These are phyloP conservation scores for Lolium multiflorum DNA, from an alignment of 176 grass and related monocot genomes.

Conservation along the genomic window DNA sequence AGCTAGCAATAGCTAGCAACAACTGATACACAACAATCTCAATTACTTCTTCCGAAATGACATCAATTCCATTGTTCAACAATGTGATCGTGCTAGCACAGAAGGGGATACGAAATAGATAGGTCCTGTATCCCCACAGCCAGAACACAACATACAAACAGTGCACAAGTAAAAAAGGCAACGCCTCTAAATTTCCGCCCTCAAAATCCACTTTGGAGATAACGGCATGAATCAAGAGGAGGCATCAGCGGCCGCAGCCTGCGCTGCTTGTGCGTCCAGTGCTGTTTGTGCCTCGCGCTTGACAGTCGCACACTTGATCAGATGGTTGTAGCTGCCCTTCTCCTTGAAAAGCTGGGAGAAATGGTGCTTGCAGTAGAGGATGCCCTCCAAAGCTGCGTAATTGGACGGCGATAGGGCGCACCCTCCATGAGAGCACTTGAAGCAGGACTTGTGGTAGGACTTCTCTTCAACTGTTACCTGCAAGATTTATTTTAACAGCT, in stretches of 20 bases:
- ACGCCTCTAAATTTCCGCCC: slow-evolving; percentile 35
- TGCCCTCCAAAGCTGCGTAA: slow-evolving; percentile 92
- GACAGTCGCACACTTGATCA: slow-evolving; percentile 79
- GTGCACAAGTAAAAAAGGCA: slow-evolving; percentile 38
- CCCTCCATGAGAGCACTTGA: slow-evolving; percentile 97
- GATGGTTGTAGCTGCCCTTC: slow-evolving; percentile 98
- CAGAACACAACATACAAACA: slow-evolving; percentile 42
- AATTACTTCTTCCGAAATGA: slow-evolving; percentile 35
- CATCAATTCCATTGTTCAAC: slow-evolving; percentile 39
- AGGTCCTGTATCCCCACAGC: slow-evolving; percentile 38
- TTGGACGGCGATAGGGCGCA: slow-evolving; percentile 89
- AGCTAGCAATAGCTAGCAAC: no score
- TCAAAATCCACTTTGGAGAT: slow-evolving; percentile 2
- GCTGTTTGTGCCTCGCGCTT: slow-evolving; percentile 61
- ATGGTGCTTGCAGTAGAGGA: slow-evolving; percentile 99
- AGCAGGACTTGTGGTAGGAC: slow-evolving; percentile 93
- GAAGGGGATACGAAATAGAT: slow-evolving; percentile 33
- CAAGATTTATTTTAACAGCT: slow-evolving; percentile 21
- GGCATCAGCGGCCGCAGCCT: slow-evolving; percentile 36
- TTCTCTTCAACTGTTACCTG: slow-evolving; percentile 95
- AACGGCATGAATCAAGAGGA: slow-evolving; percentile 36
- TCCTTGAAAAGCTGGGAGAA: slow-evolving; percentile 99
- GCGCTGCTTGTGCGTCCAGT: slow-evolving; percentile 39
- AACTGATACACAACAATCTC: slow-evolving; percentile 39
- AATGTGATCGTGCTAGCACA: slow-evolving; percentile 45